Evolutionary conservation across 257 asterid species (phyloP), one percentile per base, ranked within the genome.

Genomic region (Gardenia jasminoides): DNA sequence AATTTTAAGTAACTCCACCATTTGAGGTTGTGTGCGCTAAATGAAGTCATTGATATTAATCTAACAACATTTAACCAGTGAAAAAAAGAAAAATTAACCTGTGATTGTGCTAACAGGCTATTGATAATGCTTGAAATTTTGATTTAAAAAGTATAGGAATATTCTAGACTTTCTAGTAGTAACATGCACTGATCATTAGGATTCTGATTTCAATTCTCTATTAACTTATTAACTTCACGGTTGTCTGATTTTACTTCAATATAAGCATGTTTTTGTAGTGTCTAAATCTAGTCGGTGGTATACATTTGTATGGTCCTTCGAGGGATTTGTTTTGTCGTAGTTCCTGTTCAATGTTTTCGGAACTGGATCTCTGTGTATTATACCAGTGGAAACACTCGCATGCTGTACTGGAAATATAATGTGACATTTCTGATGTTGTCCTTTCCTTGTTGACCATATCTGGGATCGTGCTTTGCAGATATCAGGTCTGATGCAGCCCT

Each of bases 401-500:
- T 50, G 17, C 24, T 74, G 19, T 58, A 36, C 20, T 5, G 52
- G 76, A 70, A 54, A 7, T 61, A 17, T 7, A 61, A 61, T 59
- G 30, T 58, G 19, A 19, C 11, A 26, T 10, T 28, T 30, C 13
- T 39, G 31, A 58, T 58, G 71, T 43, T 50, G 58, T 6, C 36
- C 69, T 13, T 69, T 67, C 64, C 59, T 86, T 91, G 69, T 87
- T 91, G 71, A 88, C 86, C 56, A 47, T 79, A 24, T 81, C 59
- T 84, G 84, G 76, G 83, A 80, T 85, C 80, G 59, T 83, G 43
- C 78, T 80, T 44, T 80, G 89, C 98, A 96, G 99, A 90, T 91
- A 80, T 85, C 98, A 77, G 90, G 96, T 85, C 39, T 93, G 83
- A 82, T 91, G 94, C 97, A 88, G 81, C 79, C 93, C 67, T 87